phyloP scores from a whole-genome alignment of 176 grass and related monocot genomes.

The Areca catechu region DNA sequence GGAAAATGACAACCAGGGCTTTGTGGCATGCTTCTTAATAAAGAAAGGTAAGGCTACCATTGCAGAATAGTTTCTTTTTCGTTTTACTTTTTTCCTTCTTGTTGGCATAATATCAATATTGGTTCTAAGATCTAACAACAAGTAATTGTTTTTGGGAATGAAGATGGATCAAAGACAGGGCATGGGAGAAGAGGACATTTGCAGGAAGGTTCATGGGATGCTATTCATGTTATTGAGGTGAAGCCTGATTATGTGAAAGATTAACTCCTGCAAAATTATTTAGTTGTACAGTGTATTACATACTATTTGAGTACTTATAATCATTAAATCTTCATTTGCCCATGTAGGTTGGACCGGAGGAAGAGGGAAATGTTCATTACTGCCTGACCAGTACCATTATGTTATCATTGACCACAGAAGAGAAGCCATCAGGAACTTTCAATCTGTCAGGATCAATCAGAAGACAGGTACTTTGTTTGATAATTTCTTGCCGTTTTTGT shows the following conservation, averaged over 20 bases:
- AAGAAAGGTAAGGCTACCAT: conserved; percentile 52
- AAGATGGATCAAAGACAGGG: conserved; percentile 59
- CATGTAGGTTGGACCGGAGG: conserved; percentile 56
- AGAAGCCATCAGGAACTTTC: conserved; percentile 80
- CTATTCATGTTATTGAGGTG: conserved; percentile 98
- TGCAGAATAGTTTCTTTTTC: too few species aligned
- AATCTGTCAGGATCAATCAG: conserved; percentile 90
- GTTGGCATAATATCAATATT: not conserved
- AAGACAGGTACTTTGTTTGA: conserved; percentile 51
- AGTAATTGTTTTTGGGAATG: conserved; percentile 13
- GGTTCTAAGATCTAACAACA: not conserved
- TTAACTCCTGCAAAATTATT: too few species aligned
- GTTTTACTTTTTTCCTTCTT: not conserved
- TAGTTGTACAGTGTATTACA: too few species aligned
- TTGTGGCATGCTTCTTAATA: conserved; percentile 94
- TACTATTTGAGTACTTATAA: not conserved
- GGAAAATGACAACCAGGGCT: conserved; percentile 73
- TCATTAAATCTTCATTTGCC: not conserved
- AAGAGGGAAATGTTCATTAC: conserved; percentile 67
- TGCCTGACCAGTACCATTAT: conserved; percentile 96
- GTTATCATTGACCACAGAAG: conserved; percentile 77
- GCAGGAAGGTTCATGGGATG: conserved; percentile 94
- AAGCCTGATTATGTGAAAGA: not conserved
- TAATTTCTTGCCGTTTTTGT: too few species aligned
- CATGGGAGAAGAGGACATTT: conserved; percentile 73